Evolutionary conservation across 164 flowering plant species (phyloP).

Genomic region (Liquidambar formosana): DNA sequence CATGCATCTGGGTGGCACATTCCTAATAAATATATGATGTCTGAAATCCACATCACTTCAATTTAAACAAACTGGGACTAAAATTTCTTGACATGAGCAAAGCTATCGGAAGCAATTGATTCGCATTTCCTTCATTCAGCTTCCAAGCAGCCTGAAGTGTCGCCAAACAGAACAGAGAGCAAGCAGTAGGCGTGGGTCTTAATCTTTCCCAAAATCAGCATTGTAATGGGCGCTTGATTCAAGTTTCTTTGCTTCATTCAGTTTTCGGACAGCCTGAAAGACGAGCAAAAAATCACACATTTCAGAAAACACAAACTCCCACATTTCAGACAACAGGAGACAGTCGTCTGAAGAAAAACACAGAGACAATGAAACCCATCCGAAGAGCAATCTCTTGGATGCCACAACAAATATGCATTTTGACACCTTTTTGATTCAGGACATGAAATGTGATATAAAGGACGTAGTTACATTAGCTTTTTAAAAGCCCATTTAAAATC

Average conservation of each 20-base stretch:
- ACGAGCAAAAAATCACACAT: not conserved
- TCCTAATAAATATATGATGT: too few relatives aligned
- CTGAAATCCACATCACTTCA: not conserved
- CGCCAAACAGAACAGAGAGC: too few relatives aligned
- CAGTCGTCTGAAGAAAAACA: not conserved
- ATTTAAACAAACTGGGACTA: not conserved
- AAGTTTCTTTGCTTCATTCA: conserved; percentile 87
- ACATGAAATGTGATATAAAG: too few relatives aligned
- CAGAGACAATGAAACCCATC: too few relatives aligned
- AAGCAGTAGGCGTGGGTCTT: not conserved
- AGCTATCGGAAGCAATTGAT: not conserved
- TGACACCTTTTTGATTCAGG: too few relatives aligned
- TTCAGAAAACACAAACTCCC: not conserved
- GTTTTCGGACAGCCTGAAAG: conserved; percentile 79
- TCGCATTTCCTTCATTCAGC: not conserved
- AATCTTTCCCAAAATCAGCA: conserved; percentile 90
- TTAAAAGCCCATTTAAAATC: too few relatives aligned
- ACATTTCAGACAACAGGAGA: not conserved
- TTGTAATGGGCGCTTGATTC: conserved; percentile 85
- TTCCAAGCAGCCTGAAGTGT: not conserved
- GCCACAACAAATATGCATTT: too few relatives aligned
- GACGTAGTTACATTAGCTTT: too few relatives aligned
- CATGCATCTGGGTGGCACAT: too few relatives aligned
- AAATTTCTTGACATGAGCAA: not conserved
- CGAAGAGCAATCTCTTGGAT: too few relatives aligned